Evolutionary conservation across 2,329 filamentous ascomycete genomes (phyloP).

Genomic region (Capronia coronata): DNA sequence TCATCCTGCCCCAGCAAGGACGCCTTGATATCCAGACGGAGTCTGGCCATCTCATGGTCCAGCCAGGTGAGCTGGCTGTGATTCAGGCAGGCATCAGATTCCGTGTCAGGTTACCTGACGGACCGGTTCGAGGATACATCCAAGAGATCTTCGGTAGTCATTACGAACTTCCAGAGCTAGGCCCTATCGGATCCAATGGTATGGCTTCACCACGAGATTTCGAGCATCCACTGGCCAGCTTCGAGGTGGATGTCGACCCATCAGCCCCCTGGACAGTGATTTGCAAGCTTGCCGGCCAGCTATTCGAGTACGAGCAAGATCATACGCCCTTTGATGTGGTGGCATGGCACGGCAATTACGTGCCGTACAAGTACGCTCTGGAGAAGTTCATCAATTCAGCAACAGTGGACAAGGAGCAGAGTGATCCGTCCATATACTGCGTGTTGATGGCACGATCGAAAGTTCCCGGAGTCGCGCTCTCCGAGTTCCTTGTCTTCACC

Average conservation of each 20-base stretch:
- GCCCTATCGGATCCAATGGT: constrained; percentile 60
- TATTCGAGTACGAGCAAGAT: constrained; percentile 55
- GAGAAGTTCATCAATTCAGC: constrained; percentile 38
- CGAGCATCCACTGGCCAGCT: constrained; percentile 53
- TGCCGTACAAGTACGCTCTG: constrained; percentile 38
- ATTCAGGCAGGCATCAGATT: constrained; percentile 61
- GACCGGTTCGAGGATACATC: constrained; percentile 58
- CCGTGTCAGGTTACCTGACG: constrained; percentile 49
- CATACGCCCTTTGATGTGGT: constrained; percentile 66
- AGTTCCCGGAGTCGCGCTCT: constrained; percentile 29
- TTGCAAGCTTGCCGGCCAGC: constrained; percentile 56
- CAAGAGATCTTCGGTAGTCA: constrained; percentile 60
- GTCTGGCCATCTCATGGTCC: constrained; percentile 57
- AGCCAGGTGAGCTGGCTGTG: constrained; percentile 59
- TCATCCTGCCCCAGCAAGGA: constrained; percentile 61
- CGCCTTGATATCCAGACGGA: constrained; percentile 62
- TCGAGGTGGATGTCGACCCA: constrained; percentile 44
- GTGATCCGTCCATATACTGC: constrained; percentile 39
- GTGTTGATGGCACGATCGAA: constrained; percentile 37
- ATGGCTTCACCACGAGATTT: constrained; percentile 62
- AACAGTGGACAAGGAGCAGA: constrained; percentile 37
- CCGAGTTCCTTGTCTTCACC: constrained; percentile 38
- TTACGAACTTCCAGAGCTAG: constrained; percentile 60
- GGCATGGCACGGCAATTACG: constrained; percentile 63
- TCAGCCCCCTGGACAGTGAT: constrained; percentile 46